Base-by-base conservation (phyloP, 306 rosid genomes). In the Cucumis hystrix region DNA sequence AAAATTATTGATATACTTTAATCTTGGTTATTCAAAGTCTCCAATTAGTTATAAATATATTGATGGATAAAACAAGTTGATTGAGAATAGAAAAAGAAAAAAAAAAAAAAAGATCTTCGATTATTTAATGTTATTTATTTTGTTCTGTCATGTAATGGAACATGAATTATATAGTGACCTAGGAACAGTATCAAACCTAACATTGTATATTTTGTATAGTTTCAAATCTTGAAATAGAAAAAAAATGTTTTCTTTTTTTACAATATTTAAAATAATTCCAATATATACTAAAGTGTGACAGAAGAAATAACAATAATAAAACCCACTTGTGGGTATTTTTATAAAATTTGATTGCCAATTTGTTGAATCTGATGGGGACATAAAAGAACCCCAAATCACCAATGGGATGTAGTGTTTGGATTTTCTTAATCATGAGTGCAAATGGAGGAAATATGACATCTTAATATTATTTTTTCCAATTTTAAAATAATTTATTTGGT, bases 181-280 rank as follows among this genome's bases (percentile, higher is more conserved):
- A 17, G 77, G 61, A 72, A 72, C 57, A 72, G 77, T 72, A 72
- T 72, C 60, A 43, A 51, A 72, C 77, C 77, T 51, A 72, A 72
- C 62, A 25, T 51, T 52, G 15, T 14, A 52, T 52, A 15, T 52
- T 15, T 25, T 49, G 61, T 21, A 9, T 18, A 47, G 41, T 51
- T 45, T 28, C 76, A 72, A 72, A 72, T 72, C 76, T 51, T 25
- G 20, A 49, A 25, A 25, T 67, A 67, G 13, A 7, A 72, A 72
- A 72, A 12, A 49, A 72, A 47, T 15, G 1, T 51, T 0, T 15
- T 3, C 0, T 23, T 23, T 23, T 5, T 1, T n/a, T 65, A 7
- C 2, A 35, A 23, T 21, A 39, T 69, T 69, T 20, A 43, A 18
- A 70, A 47, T 47, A 45, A 49, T 23, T 41, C 56, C 56, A 28